These are phyloP conservation scores for Cordyceps cicadae DNA, from an alignment of 2,329 filamentous ascomycete genomes.

Conservation along the genomic window DNA sequence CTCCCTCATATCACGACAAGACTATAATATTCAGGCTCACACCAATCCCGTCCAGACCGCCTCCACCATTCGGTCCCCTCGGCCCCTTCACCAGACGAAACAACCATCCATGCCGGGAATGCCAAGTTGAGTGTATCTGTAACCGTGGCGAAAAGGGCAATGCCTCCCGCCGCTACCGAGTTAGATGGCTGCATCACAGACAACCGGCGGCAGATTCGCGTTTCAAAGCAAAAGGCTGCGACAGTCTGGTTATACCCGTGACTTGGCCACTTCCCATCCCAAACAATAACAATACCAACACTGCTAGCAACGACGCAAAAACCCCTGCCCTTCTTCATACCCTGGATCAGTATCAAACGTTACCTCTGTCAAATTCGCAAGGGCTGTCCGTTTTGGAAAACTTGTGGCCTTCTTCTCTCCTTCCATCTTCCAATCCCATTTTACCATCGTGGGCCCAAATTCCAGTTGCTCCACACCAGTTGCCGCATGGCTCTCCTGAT, in stretches of 20 bases:
- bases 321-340: neutral
- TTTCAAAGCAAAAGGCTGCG: neutral
- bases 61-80: neutral
- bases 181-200: neutral
- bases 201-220: neutral
- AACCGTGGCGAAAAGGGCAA: neutral
- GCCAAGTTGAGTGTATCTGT: neutral
- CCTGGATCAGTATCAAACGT: neutral
- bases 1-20: neutral
- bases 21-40: conserved; percentile 5
- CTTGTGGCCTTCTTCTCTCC: neutral
- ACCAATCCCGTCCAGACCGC: neutral
- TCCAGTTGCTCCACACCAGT: conserved; percentile 1
- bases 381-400: neutral
- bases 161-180: neutral
- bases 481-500: conserved; percentile 5
- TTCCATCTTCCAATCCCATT: neutral
- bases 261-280: neutral
- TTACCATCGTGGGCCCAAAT: neutral
- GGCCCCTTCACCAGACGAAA: conserved; percentile 3
- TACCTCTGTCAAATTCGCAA: neutral
- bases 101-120: neutral
- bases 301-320: neutral
- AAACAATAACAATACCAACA: neutral
- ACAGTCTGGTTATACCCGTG: too few relatives aligned